These are phyloP conservation scores for Yamadazyma akitaensis DNA, from an alignment of 805 yeast genomes.

Conservation along the genomic window DNA sequence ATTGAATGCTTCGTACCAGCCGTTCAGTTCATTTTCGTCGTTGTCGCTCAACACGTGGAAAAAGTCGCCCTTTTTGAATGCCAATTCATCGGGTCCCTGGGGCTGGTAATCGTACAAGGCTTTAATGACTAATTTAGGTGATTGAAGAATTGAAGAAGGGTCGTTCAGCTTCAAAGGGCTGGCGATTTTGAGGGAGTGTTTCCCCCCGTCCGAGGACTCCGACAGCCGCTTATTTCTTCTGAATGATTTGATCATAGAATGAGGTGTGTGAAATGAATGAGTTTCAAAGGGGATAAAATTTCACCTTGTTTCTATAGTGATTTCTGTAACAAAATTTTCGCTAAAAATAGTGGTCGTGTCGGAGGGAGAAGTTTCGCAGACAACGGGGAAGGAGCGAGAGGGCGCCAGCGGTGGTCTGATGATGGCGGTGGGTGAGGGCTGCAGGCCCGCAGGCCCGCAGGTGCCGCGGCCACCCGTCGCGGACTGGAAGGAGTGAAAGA, in stretches of 20 bases:
- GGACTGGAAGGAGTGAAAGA: too few species aligned
- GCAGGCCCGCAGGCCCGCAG: too few species aligned
- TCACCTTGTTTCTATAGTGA: not conserved
- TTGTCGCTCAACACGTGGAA: constrained; percentile 59
- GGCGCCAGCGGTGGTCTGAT: too few species aligned
- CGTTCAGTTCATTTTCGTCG: constrained; percentile 31
- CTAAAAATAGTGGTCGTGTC: constrained; percentile 4
- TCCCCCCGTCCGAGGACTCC: constrained; percentile 23
- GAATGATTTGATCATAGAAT: constrained; percentile 38
- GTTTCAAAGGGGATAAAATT: not conserved
- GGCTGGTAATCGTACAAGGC: constrained; percentile 78
- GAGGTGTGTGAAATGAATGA: not conserved
- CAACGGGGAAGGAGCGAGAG: not conserved
- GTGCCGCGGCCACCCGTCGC: too few species aligned
- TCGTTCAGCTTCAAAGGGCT: constrained; percentile 15
- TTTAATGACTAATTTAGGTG: constrained; percentile 80
- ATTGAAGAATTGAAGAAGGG: constrained; percentile 28
- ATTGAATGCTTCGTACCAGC: constrained; percentile 86
- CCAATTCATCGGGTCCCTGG: constrained; percentile 76
- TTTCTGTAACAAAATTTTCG: constrained; percentile 1
- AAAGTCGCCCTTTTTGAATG: constrained; percentile 80
- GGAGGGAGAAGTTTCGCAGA: not conserved
- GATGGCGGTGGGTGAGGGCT: too few species aligned
- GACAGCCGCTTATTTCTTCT: constrained; percentile 41
- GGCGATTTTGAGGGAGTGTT: constrained; percentile 30